Conservation (phyloP, 768 basidiomycete genomes). For the Boletus fagicola region DNA sequence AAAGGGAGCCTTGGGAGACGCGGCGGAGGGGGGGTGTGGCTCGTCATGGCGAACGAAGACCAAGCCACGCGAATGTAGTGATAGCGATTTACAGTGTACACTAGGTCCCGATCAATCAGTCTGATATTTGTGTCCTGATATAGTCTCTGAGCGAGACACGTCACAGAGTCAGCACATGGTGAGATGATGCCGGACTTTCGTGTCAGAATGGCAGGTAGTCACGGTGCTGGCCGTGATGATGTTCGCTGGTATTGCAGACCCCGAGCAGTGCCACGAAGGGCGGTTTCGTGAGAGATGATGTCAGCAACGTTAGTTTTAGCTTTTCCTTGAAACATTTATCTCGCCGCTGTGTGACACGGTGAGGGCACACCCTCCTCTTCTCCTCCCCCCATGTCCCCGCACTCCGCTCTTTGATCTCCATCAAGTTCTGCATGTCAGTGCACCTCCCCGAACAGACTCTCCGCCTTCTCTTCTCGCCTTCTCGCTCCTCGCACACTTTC, state of each 20-base stretch:
- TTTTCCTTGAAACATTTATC: conserved; percentile 6
- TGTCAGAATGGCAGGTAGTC: background rate
- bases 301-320: background rate
- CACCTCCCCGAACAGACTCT: background rate
- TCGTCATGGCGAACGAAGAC: conserved; percentile 6
- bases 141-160: background rate
- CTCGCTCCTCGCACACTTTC: background rate
- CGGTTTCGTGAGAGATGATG: conserved; percentile 11
- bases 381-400: conserved; percentile 7
- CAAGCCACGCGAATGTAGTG: background rate
- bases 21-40: conserved; percentile 61
- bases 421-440: conserved; percentile 8
- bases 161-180: no score
- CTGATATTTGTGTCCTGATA: background rate
- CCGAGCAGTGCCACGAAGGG: background rate
- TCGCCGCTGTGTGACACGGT: conserved; percentile 20
- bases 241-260: no score
- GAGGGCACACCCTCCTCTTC: conserved; percentile 7
- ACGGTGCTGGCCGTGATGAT: no score
- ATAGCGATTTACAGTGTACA: background rate
- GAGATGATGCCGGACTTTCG: background rate
- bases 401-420: background rate
- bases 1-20: conserved; percentile 89
- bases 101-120: background rate
- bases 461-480: conserved; percentile 1